phyloP scores from a whole-genome alignment of 306 rosid genomes.

The Herpetospermum pedunculosum region DNA sequence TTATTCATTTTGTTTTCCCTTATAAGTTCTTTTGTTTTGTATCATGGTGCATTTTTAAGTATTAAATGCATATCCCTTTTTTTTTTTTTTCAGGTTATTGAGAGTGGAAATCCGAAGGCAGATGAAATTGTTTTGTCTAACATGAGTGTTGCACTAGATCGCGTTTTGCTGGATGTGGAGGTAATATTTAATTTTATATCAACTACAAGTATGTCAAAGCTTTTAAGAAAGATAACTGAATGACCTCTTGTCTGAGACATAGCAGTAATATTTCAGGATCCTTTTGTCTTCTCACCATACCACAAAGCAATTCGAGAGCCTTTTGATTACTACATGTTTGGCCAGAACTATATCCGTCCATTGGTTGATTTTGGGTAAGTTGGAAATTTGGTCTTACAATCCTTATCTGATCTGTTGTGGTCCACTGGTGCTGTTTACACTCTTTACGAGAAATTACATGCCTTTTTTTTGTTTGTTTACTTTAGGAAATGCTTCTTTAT shows the following conservation, averaged over 20 bases:
- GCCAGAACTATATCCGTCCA: slow-evolving; percentile 92
- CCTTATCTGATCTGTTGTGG: slow-evolving; percentile 10
- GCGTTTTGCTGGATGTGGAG: slow-evolving; percentile 70
- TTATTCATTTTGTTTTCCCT: no score
- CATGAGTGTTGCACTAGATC: slow-evolving; percentile 73
- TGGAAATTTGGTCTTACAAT: slow-evolving; percentile 15
- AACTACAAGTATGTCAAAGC: slow-evolving; percentile 4
- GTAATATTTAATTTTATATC: slow-evolving; percentile 26
- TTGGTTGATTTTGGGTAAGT: slow-evolving; percentile 78
- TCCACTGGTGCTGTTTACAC: neutral
- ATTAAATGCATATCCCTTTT: neutral
- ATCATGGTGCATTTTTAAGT: no score
- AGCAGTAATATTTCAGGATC: slow-evolving; percentile 59
- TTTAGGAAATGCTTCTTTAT: neutral
- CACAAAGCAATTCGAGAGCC: slow-evolving; percentile 94
- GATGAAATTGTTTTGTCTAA: slow-evolving; percentile 63
- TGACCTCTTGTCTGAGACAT: slow-evolving; percentile 14
- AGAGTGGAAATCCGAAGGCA: slow-evolving; percentile 76
- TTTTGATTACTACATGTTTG: slow-evolving; percentile 86
- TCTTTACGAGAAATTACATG: neutral
- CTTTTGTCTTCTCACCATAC: slow-evolving; percentile 69
- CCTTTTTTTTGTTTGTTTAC: neutral
- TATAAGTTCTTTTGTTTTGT: no score
- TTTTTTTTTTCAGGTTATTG: slow-evolving; percentile 46
- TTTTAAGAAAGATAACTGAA: slow-evolving; percentile 14